Evolutionary conservation across 1,139 yeast species (phyloP), one percentile per base, ranked within the genome.

Genomic region (Blastobotrys aristatus): DNA sequence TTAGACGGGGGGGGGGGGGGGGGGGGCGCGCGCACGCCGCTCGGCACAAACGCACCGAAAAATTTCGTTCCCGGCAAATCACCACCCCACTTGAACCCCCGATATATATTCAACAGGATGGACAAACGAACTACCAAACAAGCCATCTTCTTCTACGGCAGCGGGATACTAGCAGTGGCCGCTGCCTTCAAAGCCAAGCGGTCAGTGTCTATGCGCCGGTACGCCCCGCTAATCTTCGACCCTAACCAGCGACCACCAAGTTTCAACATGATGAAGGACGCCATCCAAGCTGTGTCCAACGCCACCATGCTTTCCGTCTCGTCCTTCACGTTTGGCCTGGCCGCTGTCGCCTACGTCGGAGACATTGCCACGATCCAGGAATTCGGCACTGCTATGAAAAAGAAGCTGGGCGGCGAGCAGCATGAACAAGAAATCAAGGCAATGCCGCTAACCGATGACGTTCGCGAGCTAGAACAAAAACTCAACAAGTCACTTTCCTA

Each of bases 201-300:
- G 60, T 83, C 94, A 17, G 82, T 92, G 1, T 71, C 82, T 29
- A 70, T 83, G 18, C 74, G 96, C 57, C 82, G 84, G 64, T 88
- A 82, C 68, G 72, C 59, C 75, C 97, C 97, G 6, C 76, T 77
- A 22, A 73, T 82, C 57, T 90, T 87, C 65, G 89, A 87, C 59
- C 89, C 92, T 13, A 90, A 90, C 66, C 92, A 89, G 60, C 76
- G 80, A 42, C 95, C 95, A 1, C 96, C 96, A 2, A 75, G 82
- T 41, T 85, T 84, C 62, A 84, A 84, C 44, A 80, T 84, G 64
- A 80, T 87, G 51, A 76, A 80, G 44, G 97, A 90, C 65, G 97
- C 96, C 1, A 80, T 88, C 26, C 81, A 81, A 32, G 97, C 97
- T 0, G 89, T 90, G 4, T 80, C 85, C 0, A 82, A 87, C 35